phyloP scores from a whole-genome alignment of 805 yeast species.

The Ogataea wickerhamii region DNA sequence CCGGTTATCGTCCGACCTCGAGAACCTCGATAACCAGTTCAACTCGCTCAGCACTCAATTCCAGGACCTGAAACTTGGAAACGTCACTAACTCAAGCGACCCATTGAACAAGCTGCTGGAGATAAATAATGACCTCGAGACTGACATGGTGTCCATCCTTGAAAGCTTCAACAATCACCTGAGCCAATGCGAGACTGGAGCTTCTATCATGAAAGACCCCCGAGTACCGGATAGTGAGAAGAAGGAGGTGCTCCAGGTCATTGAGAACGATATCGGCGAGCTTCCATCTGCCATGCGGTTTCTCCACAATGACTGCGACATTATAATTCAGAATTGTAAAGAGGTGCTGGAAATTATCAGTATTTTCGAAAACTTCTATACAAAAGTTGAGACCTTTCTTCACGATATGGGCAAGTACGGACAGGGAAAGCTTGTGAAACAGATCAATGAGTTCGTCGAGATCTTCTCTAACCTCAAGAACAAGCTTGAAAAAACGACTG shows the following conservation, averaged over 20 bases:
- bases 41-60: slow-evolving; percentile 25
- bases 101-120: slow-evolving; percentile 26
- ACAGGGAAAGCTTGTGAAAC: slow-evolving; percentile 23
- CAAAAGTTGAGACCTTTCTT: slow-evolving; percentile 18
- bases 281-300: slow-evolving; percentile 52
- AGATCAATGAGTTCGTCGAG: slow-evolving; percentile 16
- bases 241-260: slow-evolving; percentile 41
- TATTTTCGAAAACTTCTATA: slow-evolving; percentile 19
- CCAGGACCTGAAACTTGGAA: slow-evolving; percentile 23
- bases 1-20: slow-evolving; percentile 25
- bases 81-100: slow-evolving; percentile 15
- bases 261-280: slow-evolving; percentile 52
- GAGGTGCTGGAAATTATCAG: slow-evolving; percentile 23
- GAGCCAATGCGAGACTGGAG: slow-evolving; percentile 66
- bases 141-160: slow-evolving; percentile 65
- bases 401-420: slow-evolving; percentile 28
- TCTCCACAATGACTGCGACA: slow-evolving; percentile 37
- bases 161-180: slow-evolving; percentile 76
- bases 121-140: slow-evolving; percentile 51
- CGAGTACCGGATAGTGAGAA: slow-evolving; percentile 29
- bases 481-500: slow-evolving; percentile 12
- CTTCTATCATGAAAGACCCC: slow-evolving; percentile 34
- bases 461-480: slow-evolving; percentile 12
- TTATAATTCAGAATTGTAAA: slow-evolving; percentile 28
- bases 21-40: slow-evolving; percentile 23